Evolutionary conservation across 1,139 yeast genomes (phyloP), one percentile per base, ranked within the genome.

Genomic region (Taphrina flavorubra): DNA sequence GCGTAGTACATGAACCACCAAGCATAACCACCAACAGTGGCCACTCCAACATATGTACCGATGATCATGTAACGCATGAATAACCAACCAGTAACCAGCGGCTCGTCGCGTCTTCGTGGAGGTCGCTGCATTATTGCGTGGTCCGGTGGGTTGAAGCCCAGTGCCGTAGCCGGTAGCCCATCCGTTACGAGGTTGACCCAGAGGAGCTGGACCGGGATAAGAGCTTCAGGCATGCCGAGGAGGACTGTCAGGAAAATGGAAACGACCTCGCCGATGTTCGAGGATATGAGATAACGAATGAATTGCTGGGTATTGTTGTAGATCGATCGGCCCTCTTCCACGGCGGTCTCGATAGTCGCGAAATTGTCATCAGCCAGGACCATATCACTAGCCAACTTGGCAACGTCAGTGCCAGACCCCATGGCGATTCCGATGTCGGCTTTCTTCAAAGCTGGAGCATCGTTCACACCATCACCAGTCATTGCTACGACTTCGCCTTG

Each of bases 351-450:
- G 72, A 83, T 83, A 42, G 85, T 81, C 8, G 85, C 82, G 76
- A 83, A 83, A 72, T 83, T 83, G 73, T 83, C 75, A 58, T 77
- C 79, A 4, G 84, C 79, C 77, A 85, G 78, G 31, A 85, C 86
- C 78, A 85, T 82, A 75, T 85, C 87, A 10, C 86, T 82, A 0
- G 87, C 87, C 70, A 84, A 81, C 72, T 85, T 83, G 16, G 87
- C 87, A 58, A 85, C 87, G 75, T 85, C 87, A 0, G 87, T 84
- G 4, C 82, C 82, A 10, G 80, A 76, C 0, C 82, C 82, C 82
- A 79, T 79, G 5, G 81, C 79, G 65, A 79, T 73, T 64, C 81
- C 81, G 68, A 79, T 78, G 71, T 79, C 81, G 5, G 81, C 81
- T 66, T 76, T 77, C 71, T 79, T 78, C 72, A 79, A 73, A n/a